Conservation (phyloP, 1,284 basidiomycete genomes). For the Leccinum fuscescens region DNA sequence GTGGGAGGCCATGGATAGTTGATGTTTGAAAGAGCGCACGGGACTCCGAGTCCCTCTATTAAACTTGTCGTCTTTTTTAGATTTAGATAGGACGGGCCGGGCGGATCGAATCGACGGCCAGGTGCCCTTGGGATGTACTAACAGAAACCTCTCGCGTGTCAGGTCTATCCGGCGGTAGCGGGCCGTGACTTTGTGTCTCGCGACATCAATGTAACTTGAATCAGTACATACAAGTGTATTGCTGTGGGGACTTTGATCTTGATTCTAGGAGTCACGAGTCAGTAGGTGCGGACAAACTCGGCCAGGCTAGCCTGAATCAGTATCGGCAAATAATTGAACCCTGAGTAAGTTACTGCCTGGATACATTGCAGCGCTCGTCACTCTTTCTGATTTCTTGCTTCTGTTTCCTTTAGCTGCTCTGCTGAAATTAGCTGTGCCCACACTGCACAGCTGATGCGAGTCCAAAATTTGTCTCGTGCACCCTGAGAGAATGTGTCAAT, state of each 20-base stretch:
- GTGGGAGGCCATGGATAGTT: constrained; percentile 38
- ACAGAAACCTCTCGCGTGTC: not conserved
- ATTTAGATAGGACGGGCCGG: constrained; percentile 17
- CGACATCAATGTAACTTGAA: not conserved
- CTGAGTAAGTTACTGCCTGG: not conserved
- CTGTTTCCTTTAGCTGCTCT: not conserved
- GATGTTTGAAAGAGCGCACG: not conserved
- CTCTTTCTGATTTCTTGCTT: not conserved
- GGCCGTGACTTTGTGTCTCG: not conserved
- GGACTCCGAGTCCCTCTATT: not conserved
- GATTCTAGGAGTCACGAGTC: not conserved
- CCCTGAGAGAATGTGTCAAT: not conserved
- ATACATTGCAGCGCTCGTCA: not conserved
- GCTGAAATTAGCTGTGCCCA: not conserved
- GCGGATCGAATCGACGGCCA: constrained; percentile 15
- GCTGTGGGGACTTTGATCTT: too few species aligned
- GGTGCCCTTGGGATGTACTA: not conserved
- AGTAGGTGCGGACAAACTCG: not conserved
- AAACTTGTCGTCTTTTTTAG: not conserved
- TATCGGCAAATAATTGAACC: not conserved
- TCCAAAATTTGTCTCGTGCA: not conserved
- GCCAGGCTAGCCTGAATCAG: not conserved
- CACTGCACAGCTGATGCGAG: not conserved
- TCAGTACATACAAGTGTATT: not conserved
- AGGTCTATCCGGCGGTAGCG: not conserved